Base-by-base conservation (phyloP, 257 asterid genomes). In the Misopates orontium region DNA sequence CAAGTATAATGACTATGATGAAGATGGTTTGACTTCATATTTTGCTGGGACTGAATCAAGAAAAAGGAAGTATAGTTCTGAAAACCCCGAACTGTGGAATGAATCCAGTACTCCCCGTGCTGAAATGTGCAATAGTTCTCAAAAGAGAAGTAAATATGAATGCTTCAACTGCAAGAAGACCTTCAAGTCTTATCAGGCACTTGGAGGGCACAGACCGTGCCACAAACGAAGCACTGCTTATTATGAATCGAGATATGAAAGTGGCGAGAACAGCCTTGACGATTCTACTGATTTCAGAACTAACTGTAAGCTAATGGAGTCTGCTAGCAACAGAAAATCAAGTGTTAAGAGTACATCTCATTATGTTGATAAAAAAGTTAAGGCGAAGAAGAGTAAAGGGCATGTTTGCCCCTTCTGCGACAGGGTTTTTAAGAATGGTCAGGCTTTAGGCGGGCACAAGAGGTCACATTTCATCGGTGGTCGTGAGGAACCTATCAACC, bases 191-290 rank as follows among this genome's bases (percentile, higher is more conserved):
- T 90, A 74, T 77, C 99, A 93, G 65, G 99, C 95, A 47, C 90
- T 93, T 1, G 99, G 99, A 13, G 99, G 99, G 31, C 99, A 93
- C 60, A 80, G 92, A 49, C 99, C 99, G 0, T 93, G 99, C 80
- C 96, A 86, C 78, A 90, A 83, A 55, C 68, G 80, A 72, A 73
- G 28, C 58, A 79, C 74, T 52, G 75, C 81, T 4, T 59, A 28
- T 31, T 53, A 68, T 4, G 88, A 87, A 58, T 69, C 91, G 0
- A 71, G 75, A 57, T 77, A 79, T 25, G 95, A 83, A 40, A 87
- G 79, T 55, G 91, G 78, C 2, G 96, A 87, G 58, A 90, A 88
- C 68, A 86, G 85, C 50, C 60, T 60, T 22, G 94, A 84, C 25
- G 95, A 71, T 59, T 74, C 74, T 39, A 70, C 77, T 32, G 81